Evolutionary conservation across 164 flowering plant species (phyloP).

Genomic region (Magnolia changhungtana): DNA sequence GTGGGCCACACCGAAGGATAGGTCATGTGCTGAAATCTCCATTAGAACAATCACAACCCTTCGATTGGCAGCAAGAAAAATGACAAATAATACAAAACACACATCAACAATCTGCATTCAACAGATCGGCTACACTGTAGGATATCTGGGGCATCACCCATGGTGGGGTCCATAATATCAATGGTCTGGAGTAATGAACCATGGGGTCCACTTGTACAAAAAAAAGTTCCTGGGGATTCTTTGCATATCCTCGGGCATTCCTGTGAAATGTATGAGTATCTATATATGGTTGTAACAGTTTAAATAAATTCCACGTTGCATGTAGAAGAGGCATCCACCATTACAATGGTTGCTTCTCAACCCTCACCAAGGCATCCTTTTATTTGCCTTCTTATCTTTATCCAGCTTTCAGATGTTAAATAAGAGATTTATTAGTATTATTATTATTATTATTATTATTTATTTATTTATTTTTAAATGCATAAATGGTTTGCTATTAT

Average conservation of each 20-base stretch:
- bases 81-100: too few species aligned
- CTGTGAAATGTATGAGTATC: not conserved
- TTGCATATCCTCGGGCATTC: not conserved
- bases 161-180: not conserved
- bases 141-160: too few species aligned
- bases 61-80: too few species aligned
- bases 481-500: not conserved
- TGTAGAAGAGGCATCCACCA: not conserved
- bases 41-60: too few species aligned
- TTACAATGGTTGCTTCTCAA: constrained; percentile 4
- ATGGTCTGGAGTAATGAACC: not conserved
- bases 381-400: constrained; percentile 14
- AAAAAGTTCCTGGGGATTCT: not conserved
- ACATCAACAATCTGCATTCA: too few species aligned
- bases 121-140: too few species aligned
- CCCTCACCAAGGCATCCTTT: constrained; percentile 10
- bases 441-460: too few species aligned
- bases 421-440: too few species aligned
- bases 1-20: too few species aligned
- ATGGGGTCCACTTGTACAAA: not conserved
- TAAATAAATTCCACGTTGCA: not conserved
- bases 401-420: too few species aligned
- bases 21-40: too few species aligned
- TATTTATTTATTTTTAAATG: too few species aligned
- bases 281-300: not conserved